Percentiles rank a stretch among this genome's conserved stretches.
These are phyloP conservation scores for Priceomyces melissophilus DNA, from an alignment of 805 yeast genomes.

Conservation along the genomic window DNA sequence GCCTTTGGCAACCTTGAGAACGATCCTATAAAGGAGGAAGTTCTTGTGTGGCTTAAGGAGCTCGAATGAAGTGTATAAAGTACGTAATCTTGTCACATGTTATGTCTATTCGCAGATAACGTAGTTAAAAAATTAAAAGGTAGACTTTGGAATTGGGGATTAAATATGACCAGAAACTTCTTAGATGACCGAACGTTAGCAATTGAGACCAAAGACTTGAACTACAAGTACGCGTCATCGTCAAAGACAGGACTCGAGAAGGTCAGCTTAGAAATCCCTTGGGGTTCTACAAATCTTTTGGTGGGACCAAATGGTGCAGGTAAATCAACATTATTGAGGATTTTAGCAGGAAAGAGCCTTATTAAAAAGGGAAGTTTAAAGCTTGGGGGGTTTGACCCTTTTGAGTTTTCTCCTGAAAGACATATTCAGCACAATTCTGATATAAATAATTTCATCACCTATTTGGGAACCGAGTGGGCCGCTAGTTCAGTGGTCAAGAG, in stretches of 20 bases:
- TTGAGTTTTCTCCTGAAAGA: constrained; percentile 53
- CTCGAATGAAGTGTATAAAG: constrained; percentile 2
- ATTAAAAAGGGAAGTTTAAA: constrained; percentile 66
- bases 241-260: constrained; percentile 64
- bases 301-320: constrained; percentile 98
- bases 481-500: constrained; percentile 83
- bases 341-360: constrained; percentile 88
- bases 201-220: constrained; percentile 59
- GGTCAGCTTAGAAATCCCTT: constrained; percentile 57
- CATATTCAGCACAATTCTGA: constrained; percentile 41
- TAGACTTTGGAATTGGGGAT: background rate
- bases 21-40: constrained; percentile 18
- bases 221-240: constrained; percentile 63
- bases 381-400: constrained; percentile 88
- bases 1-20: constrained; percentile 19
- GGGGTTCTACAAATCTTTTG: constrained; percentile 72
- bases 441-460: constrained; percentile 57
- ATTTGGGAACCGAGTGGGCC: constrained; percentile 98
- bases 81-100: background rate
- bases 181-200: constrained; percentile 30
- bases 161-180: background rate
- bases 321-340: constrained; percentile 79
- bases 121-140: background rate
- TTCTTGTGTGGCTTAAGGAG: constrained; percentile 18
- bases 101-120: background rate